Evolutionary conservation across 345 rosid genomes (phyloP).

Genomic region (Barbarea vulgaris): DNA sequence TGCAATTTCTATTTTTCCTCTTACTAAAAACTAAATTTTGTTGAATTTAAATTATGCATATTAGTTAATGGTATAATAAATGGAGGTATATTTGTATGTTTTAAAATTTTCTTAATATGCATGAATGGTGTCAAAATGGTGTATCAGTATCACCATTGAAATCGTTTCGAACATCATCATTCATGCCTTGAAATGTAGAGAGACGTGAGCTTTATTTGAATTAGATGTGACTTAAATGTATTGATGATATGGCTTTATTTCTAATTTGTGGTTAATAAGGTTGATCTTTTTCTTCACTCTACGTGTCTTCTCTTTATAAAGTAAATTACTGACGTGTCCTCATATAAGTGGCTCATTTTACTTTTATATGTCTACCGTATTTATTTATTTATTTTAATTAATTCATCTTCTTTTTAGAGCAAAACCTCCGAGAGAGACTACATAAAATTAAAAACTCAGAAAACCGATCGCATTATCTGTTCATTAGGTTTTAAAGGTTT

Average conservation of each 20-base stretch:
- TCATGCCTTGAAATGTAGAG: too few species aligned
- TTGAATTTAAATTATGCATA: too few species aligned
- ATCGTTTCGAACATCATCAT: too few species aligned
- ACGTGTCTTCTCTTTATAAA: neutral
- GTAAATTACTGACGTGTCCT: neutral
- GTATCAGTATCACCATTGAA: too few species aligned
- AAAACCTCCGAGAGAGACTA: slow-evolving; percentile 1
- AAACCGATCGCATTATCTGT: neutral
- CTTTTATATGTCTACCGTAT: neutral
- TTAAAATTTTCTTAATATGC: too few species aligned
- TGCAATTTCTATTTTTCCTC: too few species aligned
- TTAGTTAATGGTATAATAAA: too few species aligned
- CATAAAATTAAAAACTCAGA: slow-evolving; percentile 20
- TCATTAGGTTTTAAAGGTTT: slow-evolving; percentile 17
- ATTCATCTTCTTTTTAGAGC: neutral
- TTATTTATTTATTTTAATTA: neutral
- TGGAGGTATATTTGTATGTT: too few species aligned
- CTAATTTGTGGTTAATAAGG: neutral
- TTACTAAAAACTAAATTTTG: too few species aligned
- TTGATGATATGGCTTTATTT: neutral
- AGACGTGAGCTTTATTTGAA: neutral
- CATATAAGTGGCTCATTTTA: neutral
- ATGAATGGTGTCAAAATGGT: too few species aligned
- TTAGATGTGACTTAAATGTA: too few species aligned
- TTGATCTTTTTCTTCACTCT: neutral